Base-by-base conservation (phyloP, 1,139 yeast genomes). In the Eremothecium gossypii region DNA sequence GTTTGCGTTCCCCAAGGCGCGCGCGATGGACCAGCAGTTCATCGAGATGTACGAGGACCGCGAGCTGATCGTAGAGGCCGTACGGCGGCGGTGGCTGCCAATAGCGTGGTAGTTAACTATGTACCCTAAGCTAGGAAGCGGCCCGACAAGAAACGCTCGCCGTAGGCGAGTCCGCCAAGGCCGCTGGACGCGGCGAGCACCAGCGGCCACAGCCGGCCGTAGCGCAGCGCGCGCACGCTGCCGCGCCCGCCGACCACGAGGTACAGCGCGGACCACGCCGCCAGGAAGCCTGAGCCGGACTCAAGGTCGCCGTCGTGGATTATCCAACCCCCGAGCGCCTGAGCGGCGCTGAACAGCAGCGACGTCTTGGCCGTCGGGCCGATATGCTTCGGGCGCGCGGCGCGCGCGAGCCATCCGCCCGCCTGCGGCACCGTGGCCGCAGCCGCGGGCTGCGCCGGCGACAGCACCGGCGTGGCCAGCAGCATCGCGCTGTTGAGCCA, bases 1-100 rank as follows among this genome's bases (percentile, higher is more conserved):
- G 55, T 91, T 86, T 67, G 95, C 97, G 5, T 84, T 84, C 43
- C 98, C 98, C 7, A 91, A 91, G 65, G 94, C 87, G 44, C 70
- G 98, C 50, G 95, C 96, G 8, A 71, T 91, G 70, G 98, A 91
- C 64, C 95, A 87, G 61, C 96, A 91, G 59, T 83, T 89, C 58
- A 91, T 91, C 48, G 97, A 91, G 61, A 69, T 85, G 69, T 89
- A 83, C 60, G 80, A 85, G 53, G 86, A 79, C 45, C 57, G 66
- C 2, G 80, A 76, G 43, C 74, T 84, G 11, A 70, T 70, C 27
- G 56, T 69, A 33, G 70, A 67, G 51, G 87, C 89, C 3, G 52
- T 57, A 7, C 63, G 69, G 36, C 66, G 72, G 32, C 61, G 70
- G 5, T 75, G 89, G 73, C 63, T 85, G 42, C 94, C 94, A 5